Evolutionary conservation across 768 basidiomycete genomes (phyloP), one percentile per base, ranked within the genome.

Genomic region (Rhizopogon roseolus): DNA sequence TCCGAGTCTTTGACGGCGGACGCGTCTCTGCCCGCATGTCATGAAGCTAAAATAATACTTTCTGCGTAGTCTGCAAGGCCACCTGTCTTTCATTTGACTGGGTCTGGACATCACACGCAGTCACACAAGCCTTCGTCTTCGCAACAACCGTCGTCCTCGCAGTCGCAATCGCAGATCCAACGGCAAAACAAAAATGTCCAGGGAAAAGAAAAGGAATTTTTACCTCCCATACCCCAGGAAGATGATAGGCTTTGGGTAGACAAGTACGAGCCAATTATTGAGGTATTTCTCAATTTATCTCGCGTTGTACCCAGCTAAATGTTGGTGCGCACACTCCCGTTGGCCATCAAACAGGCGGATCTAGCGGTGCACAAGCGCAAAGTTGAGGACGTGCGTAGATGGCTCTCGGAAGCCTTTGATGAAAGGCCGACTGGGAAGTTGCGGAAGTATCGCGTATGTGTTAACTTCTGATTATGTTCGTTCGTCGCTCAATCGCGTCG

Each of bases 341-440:
- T 7, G 48, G 43, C 13, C 14, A 55, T 49, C 36, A 49, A 34
- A 41, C 49, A 91, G 84, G 82, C 78, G 39, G 83, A 90, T 38
- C 71, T 94, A 7, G 88, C 88, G 3, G 86, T 94, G 36, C 89
- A 95, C 70, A 79, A 82, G 52, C 79, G 78, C 22, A 93, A 93
- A 66, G 82, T 93, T 0, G 83, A 86, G 49, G 85, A 90, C 54
- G 85, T 93, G 7, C 79, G 86, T 5, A 73, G 76, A 37, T 93
- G 90, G 90, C 64, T 93, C 0, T 55, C 65, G 0, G 90, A 92
- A 59, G 87, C 91, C 1, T 81, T 88, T 37, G 80, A 82, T 1
- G 86, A 83, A 1, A 84, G 84, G 0, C 80, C 81, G 5, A 80
- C 81, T 0, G 81, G 80, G 0, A 84, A 80, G 58, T 63, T 88